Base-by-base conservation (phyloP, 371 early-diverging fungal genomes). In the Syncephalastrum contaminatum region DNA sequence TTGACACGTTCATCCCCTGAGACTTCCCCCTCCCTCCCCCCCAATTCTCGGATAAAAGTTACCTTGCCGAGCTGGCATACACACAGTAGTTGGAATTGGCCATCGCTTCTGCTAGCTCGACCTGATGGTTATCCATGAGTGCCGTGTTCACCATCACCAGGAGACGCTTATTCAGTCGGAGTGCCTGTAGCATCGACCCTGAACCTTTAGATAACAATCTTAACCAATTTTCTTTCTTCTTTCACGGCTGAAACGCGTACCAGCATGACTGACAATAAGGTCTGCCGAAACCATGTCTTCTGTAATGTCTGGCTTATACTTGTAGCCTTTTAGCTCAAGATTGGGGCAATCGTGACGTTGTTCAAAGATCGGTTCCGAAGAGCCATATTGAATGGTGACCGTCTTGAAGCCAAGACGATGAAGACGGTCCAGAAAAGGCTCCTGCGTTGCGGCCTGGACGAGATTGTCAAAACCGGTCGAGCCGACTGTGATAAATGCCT, bases 121-220 rank as follows among this genome's bases (percentile, higher is more conserved):
- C 41, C 70, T 96, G 97, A 65, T 96, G 97, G 66, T 94, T 89
- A 67, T 93, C 86, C 91, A 90, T 87, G 27, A 96, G 72, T 24
- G 59, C 58, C 8, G 62, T 66, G 62, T 95, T 96, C 4, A 95
- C 92, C 7, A 87, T 88, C 15, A 96, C 75, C 2, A 90, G 54
- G 24, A 59, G 62, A 18, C 75, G 82, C 64, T 87, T 85, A n/a
- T 75, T 56, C 30, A 81, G 54, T 21, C 83, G 75, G 40, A 95
- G 70, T 1, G 87, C 73, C 59, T 95, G 95, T 19, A 95, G 69
- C 12, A 94, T 88, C 0, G 91, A 88, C 18, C 93, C 93, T 2
- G 93, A 72, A 0, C 89, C 89, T 87, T 3, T 45, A 21, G 13
- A 49, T 20, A 3, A 3, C n/a, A 12, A 8, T 2, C 10, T 30